Percentiles rank a stretch among this genome's conserved stretches.
Evolutionary conservation across 2,329 filamentous ascomycete genomes (phyloP).

Genomic region (Ophiocordyceps robertsii): DNA sequence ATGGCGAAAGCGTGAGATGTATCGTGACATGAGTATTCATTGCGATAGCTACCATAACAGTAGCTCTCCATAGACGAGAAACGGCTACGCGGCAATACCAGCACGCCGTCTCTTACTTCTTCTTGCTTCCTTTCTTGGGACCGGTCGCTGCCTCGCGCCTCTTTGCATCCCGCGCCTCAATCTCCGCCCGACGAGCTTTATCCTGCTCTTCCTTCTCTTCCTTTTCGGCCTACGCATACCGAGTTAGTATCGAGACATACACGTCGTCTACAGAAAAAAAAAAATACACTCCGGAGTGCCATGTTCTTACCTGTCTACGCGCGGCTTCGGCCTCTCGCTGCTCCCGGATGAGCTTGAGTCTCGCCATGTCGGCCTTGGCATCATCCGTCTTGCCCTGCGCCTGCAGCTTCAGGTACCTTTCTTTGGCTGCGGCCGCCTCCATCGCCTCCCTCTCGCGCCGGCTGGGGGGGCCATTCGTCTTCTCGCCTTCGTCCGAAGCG

Average conservation of each 20-base stretch:
- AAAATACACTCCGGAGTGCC: not conserved
- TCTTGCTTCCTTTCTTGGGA: slow-evolving; percentile 35
- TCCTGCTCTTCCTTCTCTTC: slow-evolving; percentile 42
- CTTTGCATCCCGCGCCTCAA: slow-evolving; percentile 43
- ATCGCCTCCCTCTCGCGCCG: slow-evolving; percentile 56
- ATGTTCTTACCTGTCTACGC: slow-evolving; percentile 53
- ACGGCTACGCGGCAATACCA: not conserved
- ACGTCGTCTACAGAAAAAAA: not conserved
- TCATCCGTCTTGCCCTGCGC: slow-evolving; percentile 95
- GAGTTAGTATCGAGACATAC: not conserved
- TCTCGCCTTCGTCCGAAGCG: slow-evolving; percentile 41
- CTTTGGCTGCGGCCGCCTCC: slow-evolving; percentile 77
- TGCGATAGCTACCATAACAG: not conserved
- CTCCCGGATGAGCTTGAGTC: slow-evolving; percentile 70
- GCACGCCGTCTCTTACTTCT: slow-evolving; percentile 17
- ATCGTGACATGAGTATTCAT: not conserved
- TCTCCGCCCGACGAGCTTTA: slow-evolving; percentile 31
- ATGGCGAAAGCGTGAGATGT: not conserved
- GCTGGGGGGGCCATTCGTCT: slow-evolving; percentile 32
- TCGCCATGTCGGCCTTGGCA: slow-evolving; percentile 76
- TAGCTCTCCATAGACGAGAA: too few relatives aligned
- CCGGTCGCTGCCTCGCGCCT: slow-evolving; percentile 38
- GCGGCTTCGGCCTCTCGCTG: slow-evolving; percentile 74
- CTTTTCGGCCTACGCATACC: slow-evolving; percentile 36
- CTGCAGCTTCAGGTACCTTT: slow-evolving; percentile 83